Evolutionary conservation across 805 yeast species (phyloP).

Genomic region (Lipomyces kockii): DNA sequence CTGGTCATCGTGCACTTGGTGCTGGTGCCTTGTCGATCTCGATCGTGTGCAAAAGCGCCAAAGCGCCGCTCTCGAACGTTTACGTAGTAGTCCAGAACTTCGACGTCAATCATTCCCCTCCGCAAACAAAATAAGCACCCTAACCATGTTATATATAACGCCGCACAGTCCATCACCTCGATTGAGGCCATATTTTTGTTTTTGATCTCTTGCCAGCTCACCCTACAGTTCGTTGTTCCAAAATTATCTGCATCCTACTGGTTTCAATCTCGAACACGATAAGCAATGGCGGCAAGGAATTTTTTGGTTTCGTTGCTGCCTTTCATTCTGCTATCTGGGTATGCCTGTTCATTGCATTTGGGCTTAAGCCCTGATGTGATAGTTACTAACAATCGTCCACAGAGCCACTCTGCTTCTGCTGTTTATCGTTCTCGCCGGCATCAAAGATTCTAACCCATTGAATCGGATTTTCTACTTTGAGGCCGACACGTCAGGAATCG

Average conservation of each 20-base stretch:
- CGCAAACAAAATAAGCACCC: not conserved
- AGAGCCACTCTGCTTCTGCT: conserved; percentile 60
- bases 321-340: conserved; percentile 36
- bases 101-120: not conserved
- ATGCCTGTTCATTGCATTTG: conserved; percentile 3
- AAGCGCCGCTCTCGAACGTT: not conserved
- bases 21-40: not conserved
- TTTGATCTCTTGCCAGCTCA: not conserved
- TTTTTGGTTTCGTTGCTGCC: conserved; percentile 24
- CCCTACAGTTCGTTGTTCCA: not conserved
- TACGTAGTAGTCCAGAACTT: not conserved
- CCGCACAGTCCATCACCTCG: conserved; percentile 1
- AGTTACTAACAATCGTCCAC: not conserved
- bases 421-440: conserved; percentile 71
- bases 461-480: conserved; percentile 77
- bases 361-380: not conserved
- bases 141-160: not conserved
- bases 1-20: not conserved
- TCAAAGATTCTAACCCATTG: conserved; percentile 57
- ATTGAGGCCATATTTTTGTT: not conserved
- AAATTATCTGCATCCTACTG: not conserved
- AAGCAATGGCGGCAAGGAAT: conserved; percentile 15
- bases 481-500: conserved; percentile 68
- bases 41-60: not conserved
- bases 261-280: not conserved